Evolutionary conservation across 331 rosid species (phyloP).

Genomic region (Malus hybrid): DNA sequence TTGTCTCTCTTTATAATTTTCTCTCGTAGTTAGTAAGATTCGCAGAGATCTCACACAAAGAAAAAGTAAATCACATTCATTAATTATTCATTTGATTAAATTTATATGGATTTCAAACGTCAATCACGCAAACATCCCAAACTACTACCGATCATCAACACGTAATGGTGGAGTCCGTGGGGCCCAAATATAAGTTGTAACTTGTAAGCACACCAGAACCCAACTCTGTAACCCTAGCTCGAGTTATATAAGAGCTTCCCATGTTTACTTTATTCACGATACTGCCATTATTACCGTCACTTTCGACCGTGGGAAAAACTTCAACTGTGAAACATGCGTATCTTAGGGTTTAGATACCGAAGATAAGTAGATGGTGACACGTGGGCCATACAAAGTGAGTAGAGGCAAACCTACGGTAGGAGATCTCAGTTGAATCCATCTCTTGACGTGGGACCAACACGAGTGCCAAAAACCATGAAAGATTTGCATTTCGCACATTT

Average conservation of each 20-base stretch:
- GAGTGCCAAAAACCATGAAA: not conserved
- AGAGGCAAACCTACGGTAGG: slow-evolving; percentile 31
- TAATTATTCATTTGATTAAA: slow-evolving; percentile 14
- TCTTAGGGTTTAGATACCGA: slow-evolving; percentile 38
- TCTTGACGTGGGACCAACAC: slow-evolving; percentile 17
- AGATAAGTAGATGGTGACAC: slow-evolving; percentile 54
- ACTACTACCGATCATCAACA: slow-evolving; percentile 51
- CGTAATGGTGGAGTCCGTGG: slow-evolving; percentile 28
- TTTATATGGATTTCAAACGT: slow-evolving; percentile 56
- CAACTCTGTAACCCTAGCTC: not conserved
- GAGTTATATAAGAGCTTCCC: slow-evolving; percentile 16
- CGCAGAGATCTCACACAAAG: slow-evolving; percentile 67
- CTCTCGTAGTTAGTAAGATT: slow-evolving; percentile 88
- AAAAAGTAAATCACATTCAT: slow-evolving; percentile 29
- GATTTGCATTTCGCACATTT: not conserved
- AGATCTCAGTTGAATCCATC: slow-evolving; percentile 10
- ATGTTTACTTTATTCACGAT: slow-evolving; percentile 42
- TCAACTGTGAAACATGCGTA: slow-evolving; percentile 46
- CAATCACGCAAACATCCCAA: slow-evolving; percentile 96
- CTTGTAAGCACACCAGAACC: slow-evolving; percentile 51
- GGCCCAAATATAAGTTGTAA: slow-evolving; percentile 6
- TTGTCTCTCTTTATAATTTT: slow-evolving; percentile 10
- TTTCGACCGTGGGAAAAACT: slow-evolving; percentile 4
- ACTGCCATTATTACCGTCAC: slow-evolving; percentile 22
- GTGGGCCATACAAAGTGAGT: slow-evolving; percentile 49